These are phyloP conservation scores for Boletus tomentosulus DNA, from an alignment of 768 basidiomycete genomes.

Conservation along the genomic window DNA sequence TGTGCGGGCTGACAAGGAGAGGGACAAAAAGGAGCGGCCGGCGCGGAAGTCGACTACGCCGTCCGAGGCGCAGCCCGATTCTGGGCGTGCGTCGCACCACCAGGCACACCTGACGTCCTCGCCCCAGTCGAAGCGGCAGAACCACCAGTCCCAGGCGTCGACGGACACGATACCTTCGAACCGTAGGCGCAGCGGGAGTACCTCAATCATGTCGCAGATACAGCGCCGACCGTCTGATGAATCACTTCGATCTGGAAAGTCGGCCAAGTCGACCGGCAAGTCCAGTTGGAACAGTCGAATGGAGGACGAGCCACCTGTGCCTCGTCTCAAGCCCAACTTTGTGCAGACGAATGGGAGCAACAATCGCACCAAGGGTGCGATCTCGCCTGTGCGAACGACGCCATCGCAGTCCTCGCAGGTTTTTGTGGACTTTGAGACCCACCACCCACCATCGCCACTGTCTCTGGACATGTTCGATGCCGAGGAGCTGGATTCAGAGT, in stretches of 20 bases:
- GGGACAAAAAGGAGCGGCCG: slow-evolving; percentile 17
- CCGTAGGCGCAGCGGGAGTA: slow-evolving; percentile 29
- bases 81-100: slow-evolving; percentile 23
- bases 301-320: slow-evolving; percentile 28
- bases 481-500: slow-evolving; percentile 24
- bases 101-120: slow-evolving; percentile 21
- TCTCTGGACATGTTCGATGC: slow-evolving; percentile 20
- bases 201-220: slow-evolving; percentile 15
- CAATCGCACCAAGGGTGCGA: slow-evolving; percentile 44
- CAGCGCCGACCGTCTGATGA: slow-evolving; percentile 35
- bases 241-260: slow-evolving; percentile 40
- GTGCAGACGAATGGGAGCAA: slow-evolving; percentile 12
- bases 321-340: slow-evolving; percentile 29
- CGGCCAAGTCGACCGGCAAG: slow-evolving; percentile 30
- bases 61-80: slow-evolving; percentile 18
- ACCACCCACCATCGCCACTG: slow-evolving; percentile 28
- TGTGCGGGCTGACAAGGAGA: slow-evolving; percentile 17
- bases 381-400: slow-evolving; percentile 18
- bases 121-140: slow-evolving; percentile 19
- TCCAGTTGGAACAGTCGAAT: slow-evolving; percentile 26
- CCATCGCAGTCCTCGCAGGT: slow-evolving; percentile 27
- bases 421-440: slow-evolving; percentile 22
- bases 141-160: slow-evolving; percentile 31
- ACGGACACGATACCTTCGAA: slow-evolving; percentile 16
- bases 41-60: slow-evolving; percentile 14